Conservation (phyloP, 2,329 filamentous ascomycete genomes). For the Chaetoscypha palmicola region DNA sequence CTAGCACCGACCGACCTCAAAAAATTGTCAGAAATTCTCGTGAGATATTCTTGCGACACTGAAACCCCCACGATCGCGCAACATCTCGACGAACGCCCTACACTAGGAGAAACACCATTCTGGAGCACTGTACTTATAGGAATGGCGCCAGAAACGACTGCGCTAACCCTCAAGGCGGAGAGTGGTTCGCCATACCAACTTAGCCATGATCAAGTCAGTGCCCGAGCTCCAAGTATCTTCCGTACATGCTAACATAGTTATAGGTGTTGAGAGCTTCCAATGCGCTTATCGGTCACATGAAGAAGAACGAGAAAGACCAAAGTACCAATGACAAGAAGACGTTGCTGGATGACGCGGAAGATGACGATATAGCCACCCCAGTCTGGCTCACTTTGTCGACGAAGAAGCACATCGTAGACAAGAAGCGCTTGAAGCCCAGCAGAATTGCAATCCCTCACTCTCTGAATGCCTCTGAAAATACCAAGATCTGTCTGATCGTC, state of each 20-base stretch:
- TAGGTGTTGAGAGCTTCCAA: conserved; percentile 57
- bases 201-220: conserved; percentile 27
- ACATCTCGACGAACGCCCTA: no score
- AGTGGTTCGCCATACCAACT: conserved; percentile 31
- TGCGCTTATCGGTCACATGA: conserved; percentile 55
- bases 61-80: no score
- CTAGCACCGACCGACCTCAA: no score
- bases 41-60: no score
- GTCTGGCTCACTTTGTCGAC: conserved; percentile 58
- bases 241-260: conserved; percentile 8
- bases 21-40: no score
- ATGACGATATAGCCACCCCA: conserved; percentile 40
- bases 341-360: conserved; percentile 42
- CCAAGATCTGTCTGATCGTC: conserved; percentile 79
- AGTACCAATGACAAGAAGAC: conserved; percentile 45
- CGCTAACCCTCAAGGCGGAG: conserved; percentile 29
- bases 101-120: no score
- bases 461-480: conserved; percentile 57
- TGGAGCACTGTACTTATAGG: no score
- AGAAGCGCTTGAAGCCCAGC: conserved; percentile 71
- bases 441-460: conserved; percentile 76
- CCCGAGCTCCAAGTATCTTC: background rate
- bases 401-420: conserved; percentile 62
- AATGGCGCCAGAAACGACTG: conserved; percentile 27
- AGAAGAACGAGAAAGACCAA: conserved; percentile 45